Evolutionary conservation across 495 filamentous ascomycete species (phyloP).

Genomic region (Penicillium coffeae): DNA sequence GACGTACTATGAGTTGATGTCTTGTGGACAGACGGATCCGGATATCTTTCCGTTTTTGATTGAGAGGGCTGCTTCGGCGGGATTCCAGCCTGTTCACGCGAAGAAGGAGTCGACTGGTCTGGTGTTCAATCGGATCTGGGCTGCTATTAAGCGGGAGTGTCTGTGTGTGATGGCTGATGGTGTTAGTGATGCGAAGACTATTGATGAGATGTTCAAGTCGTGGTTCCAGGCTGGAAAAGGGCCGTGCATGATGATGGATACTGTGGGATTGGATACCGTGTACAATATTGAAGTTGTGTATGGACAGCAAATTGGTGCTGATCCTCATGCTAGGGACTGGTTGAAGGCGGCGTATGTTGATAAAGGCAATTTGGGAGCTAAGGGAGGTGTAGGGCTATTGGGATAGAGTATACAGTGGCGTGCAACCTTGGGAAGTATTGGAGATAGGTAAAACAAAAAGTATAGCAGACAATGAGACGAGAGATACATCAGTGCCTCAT

Average conservation of each 20-base stretch:
- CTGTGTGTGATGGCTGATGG: conserved; percentile 44
- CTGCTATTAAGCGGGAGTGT: conserved; percentile 46
- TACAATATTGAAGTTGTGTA: conserved; percentile 36
- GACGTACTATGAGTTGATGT: conserved; percentile 47
- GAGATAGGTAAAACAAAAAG: not conserved
- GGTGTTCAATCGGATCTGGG: conserved; percentile 51
- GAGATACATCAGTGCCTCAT: too few relatives aligned
- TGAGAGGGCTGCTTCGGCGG: conserved; percentile 33
- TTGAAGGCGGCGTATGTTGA: conserved; percentile 35
- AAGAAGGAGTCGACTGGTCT: conserved; percentile 44
- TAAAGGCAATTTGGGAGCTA: conserved; percentile 39
- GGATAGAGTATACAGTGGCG: conserved; percentile 2
- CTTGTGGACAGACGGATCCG: conserved; percentile 38
- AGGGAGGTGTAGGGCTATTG: conserved; percentile 21
- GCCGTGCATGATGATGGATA: conserved; percentile 47
- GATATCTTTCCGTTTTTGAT: conserved; percentile 43
- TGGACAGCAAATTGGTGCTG: conserved; percentile 20
- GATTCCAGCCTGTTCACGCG: conserved; percentile 39
- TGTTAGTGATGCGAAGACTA: conserved; percentile 33
- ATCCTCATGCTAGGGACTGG: conserved; percentile 24
- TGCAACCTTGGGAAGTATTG: not conserved
- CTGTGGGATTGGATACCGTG: conserved; percentile 44
- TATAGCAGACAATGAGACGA: too few relatives aligned
- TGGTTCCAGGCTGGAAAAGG: conserved; percentile 45
- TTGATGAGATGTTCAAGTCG: conserved; percentile 44